phyloP scores from a whole-genome alignment of 495 filamentous ascomycete species.

The Aeminium ludgeri region DNA sequence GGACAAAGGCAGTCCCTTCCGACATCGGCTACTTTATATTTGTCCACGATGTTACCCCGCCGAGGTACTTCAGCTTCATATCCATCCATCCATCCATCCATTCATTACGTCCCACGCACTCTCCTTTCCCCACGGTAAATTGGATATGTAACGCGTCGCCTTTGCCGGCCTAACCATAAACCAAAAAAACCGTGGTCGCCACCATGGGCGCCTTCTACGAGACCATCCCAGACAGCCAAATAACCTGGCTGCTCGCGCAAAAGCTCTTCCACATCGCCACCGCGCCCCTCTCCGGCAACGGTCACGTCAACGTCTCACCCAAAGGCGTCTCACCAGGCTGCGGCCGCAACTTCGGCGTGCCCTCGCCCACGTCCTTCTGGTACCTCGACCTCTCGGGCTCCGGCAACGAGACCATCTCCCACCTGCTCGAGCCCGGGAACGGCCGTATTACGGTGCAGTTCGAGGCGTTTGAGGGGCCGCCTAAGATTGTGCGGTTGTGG shows the following conservation, averaged over 20 bases:
- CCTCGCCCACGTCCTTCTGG: conserved; percentile 18
- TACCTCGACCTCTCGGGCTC: conserved; percentile 21
- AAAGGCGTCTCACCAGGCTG: conserved; percentile 24
- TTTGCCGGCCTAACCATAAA: too few species aligned
- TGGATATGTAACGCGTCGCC: too few species aligned
- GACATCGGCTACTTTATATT: too few species aligned
- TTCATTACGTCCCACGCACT: too few species aligned
- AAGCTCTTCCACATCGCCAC: conserved; percentile 22
- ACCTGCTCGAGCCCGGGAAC: conserved; percentile 22
- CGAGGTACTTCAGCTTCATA: too few species aligned
- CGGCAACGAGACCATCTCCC: conserved; percentile 21
- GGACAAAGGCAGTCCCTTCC: too few species aligned
- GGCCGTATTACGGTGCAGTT: conserved; percentile 22
- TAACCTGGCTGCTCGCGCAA: conserved; percentile 20
- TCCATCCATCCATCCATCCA: too few species aligned
- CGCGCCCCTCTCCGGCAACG: conserved; percentile 16
- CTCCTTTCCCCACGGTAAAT: too few species aligned
- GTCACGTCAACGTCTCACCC: conserved; percentile 24
- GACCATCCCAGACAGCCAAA: conserved; percentile 16
- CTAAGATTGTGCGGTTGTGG: conserved; percentile 21
- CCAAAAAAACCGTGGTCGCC: too few species aligned
- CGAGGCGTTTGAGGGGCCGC: conserved; percentile 20
- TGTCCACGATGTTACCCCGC: too few species aligned
- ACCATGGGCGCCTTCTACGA: conserved; percentile 23
- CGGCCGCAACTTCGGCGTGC: conserved; percentile 20